These are phyloP conservation scores for Meredithiella fracta DNA, from an alignment of 2,329 filamentous ascomycete genomes.

Conservation along the genomic window DNA sequence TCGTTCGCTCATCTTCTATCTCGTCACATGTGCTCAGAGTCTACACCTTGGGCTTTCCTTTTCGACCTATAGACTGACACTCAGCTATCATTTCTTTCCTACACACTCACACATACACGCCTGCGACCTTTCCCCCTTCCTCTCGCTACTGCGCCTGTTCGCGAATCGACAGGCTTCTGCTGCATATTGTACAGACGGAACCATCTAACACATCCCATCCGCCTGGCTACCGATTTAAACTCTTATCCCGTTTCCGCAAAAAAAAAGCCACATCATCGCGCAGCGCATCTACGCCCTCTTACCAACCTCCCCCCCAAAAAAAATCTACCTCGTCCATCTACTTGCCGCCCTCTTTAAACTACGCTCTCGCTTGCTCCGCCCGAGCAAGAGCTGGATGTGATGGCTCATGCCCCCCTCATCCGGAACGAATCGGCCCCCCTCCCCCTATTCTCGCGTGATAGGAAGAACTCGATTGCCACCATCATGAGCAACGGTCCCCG, in stretches of 20 bases:
- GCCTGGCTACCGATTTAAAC: background rate
- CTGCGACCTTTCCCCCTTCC: background rate
- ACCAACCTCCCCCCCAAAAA: background rate
- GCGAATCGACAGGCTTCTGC: constrained; percentile 1
- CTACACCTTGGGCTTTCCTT: background rate
- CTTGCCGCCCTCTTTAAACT: constrained; percentile 3
- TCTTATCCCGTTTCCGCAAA: constrained; percentile 5
- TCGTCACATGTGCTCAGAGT: background rate
- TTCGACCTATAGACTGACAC: too few species aligned
- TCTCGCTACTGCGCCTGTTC: constrained; percentile 4
- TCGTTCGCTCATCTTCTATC: background rate
- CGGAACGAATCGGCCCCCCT: constrained; percentile 42
- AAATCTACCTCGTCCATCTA: background rate
- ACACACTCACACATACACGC: background rate
- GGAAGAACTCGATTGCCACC: constrained; percentile 28
- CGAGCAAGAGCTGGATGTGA: constrained; percentile 19
- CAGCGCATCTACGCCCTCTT: constrained; percentile 5
- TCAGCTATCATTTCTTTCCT: background rate
- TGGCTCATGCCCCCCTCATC: constrained; percentile 43
- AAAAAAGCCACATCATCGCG: constrained; percentile 13
- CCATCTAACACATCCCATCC: constrained; percentile 1
- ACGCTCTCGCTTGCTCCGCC: constrained; percentile 9
- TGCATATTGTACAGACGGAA: background rate
- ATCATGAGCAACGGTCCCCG: constrained; percentile 38
- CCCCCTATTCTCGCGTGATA: constrained; percentile 34